phyloP scores from a whole-genome alignment of 2,329 filamentous ascomycete genomes.

The Ophiostoma sp. region DNA sequence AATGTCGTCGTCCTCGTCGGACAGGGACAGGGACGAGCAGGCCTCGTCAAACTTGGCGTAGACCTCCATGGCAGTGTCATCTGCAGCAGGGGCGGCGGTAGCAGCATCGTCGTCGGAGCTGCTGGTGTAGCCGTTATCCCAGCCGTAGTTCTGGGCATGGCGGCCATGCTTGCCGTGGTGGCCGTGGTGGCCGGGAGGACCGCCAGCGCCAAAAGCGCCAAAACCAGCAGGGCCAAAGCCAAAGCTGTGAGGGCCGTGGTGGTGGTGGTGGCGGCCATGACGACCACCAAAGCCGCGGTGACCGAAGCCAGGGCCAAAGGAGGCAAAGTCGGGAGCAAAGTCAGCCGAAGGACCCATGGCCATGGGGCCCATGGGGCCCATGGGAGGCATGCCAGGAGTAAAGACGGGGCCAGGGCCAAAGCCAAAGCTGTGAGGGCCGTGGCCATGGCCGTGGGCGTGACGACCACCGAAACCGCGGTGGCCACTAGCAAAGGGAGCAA shows the following conservation, averaged over 20 bases:
- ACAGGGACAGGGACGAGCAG: slow-evolving; percentile 20
- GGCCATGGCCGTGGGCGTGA: not conserved
- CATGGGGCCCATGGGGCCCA: not conserved
- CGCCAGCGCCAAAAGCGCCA: not conserved
- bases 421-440: not conserved
- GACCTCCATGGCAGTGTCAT: slow-evolving; percentile 23
- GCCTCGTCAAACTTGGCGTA: slow-evolving; percentile 20
- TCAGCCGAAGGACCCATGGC: not conserved
- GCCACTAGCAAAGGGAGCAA: not conserved
- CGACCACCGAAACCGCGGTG: not conserved
- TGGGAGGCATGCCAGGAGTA: not conserved
- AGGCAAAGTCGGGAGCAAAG: not conserved
- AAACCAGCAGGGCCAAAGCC: not conserved
- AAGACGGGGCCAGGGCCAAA: not conserved
- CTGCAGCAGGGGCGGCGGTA: slow-evolving; percentile 16
- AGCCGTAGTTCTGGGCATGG: not conserved
- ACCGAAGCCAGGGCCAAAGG: not conserved
- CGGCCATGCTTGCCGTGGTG: slow-evolving; percentile 8
- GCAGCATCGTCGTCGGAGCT: slow-evolving; percentile 20
- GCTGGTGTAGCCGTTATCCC: not conserved
- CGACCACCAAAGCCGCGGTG: not conserved
- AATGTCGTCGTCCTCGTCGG: slow-evolving; percentile 24
- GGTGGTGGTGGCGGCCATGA: slow-evolving; percentile 9
- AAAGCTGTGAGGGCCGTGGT: not conserved
- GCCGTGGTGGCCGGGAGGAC: not conserved